Evolutionary conservation across 768 basidiomycete genomes (phyloP), one percentile per base, ranked within the genome.

Genomic region (Daedaleopsis sinensis): DNA sequence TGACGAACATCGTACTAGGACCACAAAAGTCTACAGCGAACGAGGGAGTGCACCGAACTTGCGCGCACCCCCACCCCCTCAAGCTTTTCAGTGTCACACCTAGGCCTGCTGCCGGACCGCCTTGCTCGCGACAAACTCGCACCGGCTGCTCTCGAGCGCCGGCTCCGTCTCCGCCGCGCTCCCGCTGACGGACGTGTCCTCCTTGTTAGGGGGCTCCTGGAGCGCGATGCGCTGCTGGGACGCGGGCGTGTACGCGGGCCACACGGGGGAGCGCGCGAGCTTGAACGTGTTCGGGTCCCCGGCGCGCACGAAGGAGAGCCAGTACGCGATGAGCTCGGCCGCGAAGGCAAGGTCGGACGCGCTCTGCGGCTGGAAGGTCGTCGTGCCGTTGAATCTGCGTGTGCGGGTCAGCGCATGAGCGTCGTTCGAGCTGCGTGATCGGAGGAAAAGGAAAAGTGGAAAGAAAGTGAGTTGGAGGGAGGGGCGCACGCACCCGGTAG

Each of bases 261-360:
- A 87, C 18, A 55, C 64, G 0, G 85, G 86, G 1, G 85, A 84
- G 37, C 78, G 73, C 0, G 76, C 63, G 1, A 86, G 77, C 67
- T 83, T 86, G 73, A 78, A 76, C 7, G 79, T 79, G 70, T 86
- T 88, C 0, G 84, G 85, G 67, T 86, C 71, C 1, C 79, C 78
- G 1, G 80, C 68, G 44, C 85, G 83, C 21, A 87, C 85, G 62
- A 88, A 87, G 2, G 85, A 88, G 7, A 88, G 72, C 84, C 86
- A 87, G 69, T 88, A 87, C 8, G 83, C 85, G 46, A 85, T 85
- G 35, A 86, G 73, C 69, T 88, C 88, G 38, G 78, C 70, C 0
- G 84, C 81, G 62, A 88, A 88, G 8, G 81, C 79, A 1, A 64
- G 68, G 64, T 87, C 80, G 10, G 76, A 71, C 0, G 79, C 74